Base-by-base conservation (phyloP, 176 grass and related monocot genomes). In the Hyparrhenia diplandra region DNA sequence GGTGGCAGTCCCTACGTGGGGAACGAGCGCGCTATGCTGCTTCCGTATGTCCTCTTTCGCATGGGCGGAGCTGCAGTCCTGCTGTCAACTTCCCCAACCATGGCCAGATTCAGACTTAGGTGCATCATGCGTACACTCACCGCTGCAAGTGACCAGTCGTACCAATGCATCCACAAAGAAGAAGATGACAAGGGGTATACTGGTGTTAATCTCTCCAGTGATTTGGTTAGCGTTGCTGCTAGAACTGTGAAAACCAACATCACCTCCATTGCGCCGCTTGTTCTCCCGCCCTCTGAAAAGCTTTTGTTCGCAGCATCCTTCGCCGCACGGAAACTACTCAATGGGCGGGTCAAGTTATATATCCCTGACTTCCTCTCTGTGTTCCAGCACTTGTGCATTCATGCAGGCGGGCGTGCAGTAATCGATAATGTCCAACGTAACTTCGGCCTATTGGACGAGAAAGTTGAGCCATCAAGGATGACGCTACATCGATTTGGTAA, bases 401-500 rank as follows among this genome's bases (percentile, higher is more conserved):
- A 76, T 18, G 52, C 73, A 40, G 73, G 73, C 25, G 73, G 52
- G 3, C 73, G 54, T 18, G 73, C 52, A 27, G 73, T 76, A 6
- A 76, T 76, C 4, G 73, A 60, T 16, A n/a, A 16, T 8, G 23
- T 30, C 62, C 87, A 93, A 32, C 80, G 76, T 21, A 16, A 71
- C 67, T 49, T 93, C 7, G 16, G 80, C 3, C 77, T 93, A 1
- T 87, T 76, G 2, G 77, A 86, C 24, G 57, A 77, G 58, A 76
- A 89, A 18, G 59, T 87, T 1, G 91, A 93, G 76, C 66, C 91
- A 28, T 89, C 91, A 13, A 81, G 91, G 42, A 89, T 89, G 87
- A 73, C 91, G 34, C 84, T 93, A 0, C 91, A 93, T 77, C 75
- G 87, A 2, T 93, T 89, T 16, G 91, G 91, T 2, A 93, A 93